These are phyloP conservation scores for Colletotrichum euphorbiae DNA, from an alignment of 2,329 filamentous ascomycete genomes.

Conservation along the genomic window DNA sequence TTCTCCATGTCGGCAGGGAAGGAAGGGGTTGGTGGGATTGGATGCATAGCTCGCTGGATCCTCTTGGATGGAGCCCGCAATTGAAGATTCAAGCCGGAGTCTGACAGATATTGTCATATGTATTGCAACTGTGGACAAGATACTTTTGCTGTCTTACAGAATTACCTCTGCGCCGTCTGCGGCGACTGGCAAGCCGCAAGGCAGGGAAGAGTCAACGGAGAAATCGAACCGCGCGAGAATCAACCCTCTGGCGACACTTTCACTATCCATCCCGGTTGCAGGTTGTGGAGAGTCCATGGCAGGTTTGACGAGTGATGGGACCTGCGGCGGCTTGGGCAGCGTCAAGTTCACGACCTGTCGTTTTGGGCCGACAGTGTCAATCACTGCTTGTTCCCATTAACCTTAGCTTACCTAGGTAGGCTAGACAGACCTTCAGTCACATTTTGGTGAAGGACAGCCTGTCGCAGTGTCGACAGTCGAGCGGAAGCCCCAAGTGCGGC, in stretches of 20 bases:
- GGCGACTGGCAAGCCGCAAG: slow-evolving; percentile 1
- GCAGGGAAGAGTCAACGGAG: background rate
- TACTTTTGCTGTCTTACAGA: too few species aligned
- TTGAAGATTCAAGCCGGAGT: too few species aligned
- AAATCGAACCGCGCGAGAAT: slow-evolving; percentile 1
- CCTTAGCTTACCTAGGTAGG: slow-evolving; percentile 1
- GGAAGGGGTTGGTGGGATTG: background rate
- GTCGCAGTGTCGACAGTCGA: too few species aligned
- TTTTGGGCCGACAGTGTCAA: background rate
- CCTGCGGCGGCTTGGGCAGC: slow-evolving; percentile 9
- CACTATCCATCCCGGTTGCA: background rate
- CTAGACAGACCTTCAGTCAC: slow-evolving; percentile 14
- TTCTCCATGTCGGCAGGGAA: slow-evolving; percentile 35
- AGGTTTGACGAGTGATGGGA: background rate
- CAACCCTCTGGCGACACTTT: background rate
- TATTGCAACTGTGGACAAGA: background rate
- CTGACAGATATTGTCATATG: slow-evolving; percentile 7
- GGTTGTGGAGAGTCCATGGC: background rate
- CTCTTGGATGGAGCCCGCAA: slow-evolving; percentile 5
- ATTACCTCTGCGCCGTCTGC: background rate
- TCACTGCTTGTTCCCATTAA: background rate
- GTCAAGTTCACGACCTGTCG: slow-evolving; percentile 15
- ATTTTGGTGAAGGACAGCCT: background rate
- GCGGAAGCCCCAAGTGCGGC: background rate
- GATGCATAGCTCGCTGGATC: too few species aligned